These are phyloP conservation scores for Tuber magnatum DNA, from an alignment of 495 filamentous ascomycete genomes.

Conservation along the genomic window DNA sequence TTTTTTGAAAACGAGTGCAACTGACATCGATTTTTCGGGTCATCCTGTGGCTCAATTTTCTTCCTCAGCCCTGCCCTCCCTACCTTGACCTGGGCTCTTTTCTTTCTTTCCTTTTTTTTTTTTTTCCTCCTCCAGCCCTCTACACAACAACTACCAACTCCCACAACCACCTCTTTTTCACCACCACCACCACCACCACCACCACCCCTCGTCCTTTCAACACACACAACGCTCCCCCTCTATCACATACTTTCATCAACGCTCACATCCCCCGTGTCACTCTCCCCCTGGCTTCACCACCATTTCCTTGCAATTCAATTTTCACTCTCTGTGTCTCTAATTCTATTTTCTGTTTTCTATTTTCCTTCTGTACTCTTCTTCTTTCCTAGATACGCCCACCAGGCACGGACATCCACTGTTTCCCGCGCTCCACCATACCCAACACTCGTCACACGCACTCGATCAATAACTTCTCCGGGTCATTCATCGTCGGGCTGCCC, in stretches of 20 bases:
- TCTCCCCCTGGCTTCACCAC: constrained; percentile 15
- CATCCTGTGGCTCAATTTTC: neutral
- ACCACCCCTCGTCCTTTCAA: constrained; percentile 19
- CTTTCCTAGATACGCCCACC: constrained; percentile 40
- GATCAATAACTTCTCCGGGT: neutral
- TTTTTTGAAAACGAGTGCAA: neutral
- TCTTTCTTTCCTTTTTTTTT: constrained; percentile 19
- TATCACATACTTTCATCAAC: constrained; percentile 20
- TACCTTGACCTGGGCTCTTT: constrained; percentile 20
- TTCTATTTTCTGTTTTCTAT: constrained; percentile 23
- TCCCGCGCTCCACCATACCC: neutral
- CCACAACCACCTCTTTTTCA: constrained; percentile 22
- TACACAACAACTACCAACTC: constrained; percentile 29
- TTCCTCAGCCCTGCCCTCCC: constrained; percentile 20
- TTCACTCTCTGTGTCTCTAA: constrained; percentile 15
- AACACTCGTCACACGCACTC: constrained; percentile 4
- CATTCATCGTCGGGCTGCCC: neutral
- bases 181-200: constrained; percentile 13
- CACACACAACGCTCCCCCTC: neutral
- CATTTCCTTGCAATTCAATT: constrained; percentile 9
- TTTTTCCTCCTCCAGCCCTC: constrained; percentile 16
- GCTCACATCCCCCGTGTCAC: constrained; percentile 23
- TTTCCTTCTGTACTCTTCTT: constrained; percentile 32
- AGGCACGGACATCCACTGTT: constrained; percentile 24
- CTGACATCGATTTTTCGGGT: neutral